A percentile compares a stretch with the other conserved stretches of the same genome.
Conservation (phyloP, 768 basidiomycete species). For the Rhodotorula graminis region DNA sequence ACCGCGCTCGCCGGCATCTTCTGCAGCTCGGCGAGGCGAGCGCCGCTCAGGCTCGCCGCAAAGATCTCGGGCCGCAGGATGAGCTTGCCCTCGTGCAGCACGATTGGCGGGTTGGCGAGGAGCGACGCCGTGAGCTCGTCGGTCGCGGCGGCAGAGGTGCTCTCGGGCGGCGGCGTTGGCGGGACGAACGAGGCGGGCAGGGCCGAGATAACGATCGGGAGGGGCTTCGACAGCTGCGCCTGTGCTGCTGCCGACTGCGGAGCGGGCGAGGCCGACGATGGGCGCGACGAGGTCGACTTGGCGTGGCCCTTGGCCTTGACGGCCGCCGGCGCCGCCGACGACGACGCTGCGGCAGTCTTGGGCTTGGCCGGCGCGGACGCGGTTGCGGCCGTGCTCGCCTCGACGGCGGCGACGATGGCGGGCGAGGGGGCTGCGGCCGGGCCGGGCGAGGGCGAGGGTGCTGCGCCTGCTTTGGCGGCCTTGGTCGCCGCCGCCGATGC, state of each 20-base stretch:
- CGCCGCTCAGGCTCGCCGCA: constrained; percentile 61
- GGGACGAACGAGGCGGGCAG: constrained; percentile 54
- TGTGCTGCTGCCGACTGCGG: constrained; percentile 10
- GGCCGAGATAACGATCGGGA: constrained; percentile 72
- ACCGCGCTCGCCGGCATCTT: constrained; percentile 76
- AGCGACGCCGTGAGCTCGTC: constrained; percentile 36
- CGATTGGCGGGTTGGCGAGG: constrained; percentile 57
- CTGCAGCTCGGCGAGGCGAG: constrained; percentile 70
- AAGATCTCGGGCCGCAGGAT: constrained; percentile 82
- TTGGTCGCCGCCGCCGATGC: not conserved
- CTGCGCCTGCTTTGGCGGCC: not conserved
- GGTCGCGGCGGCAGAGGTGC: constrained; percentile 48
- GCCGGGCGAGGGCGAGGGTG: not conserved
- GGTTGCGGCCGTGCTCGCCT: constrained; percentile 1
- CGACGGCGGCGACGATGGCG: constrained; percentile 9
- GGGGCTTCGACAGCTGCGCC: constrained; percentile 45
- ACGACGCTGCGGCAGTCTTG: not conserved
- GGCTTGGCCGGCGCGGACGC: not conserved
- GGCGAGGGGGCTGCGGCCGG: not conserved
- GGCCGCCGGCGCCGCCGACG: not conserved
- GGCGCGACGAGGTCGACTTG: not conserved
- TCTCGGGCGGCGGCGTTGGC: constrained; percentile 53
- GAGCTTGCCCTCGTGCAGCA: constrained; percentile 75
- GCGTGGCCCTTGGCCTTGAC: no score
- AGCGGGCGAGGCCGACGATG: constrained; percentile 12